Evolutionary conservation across 805 yeast genomes (phyloP).

Genomic region (Zygosaccharomyces bisporus): DNA sequence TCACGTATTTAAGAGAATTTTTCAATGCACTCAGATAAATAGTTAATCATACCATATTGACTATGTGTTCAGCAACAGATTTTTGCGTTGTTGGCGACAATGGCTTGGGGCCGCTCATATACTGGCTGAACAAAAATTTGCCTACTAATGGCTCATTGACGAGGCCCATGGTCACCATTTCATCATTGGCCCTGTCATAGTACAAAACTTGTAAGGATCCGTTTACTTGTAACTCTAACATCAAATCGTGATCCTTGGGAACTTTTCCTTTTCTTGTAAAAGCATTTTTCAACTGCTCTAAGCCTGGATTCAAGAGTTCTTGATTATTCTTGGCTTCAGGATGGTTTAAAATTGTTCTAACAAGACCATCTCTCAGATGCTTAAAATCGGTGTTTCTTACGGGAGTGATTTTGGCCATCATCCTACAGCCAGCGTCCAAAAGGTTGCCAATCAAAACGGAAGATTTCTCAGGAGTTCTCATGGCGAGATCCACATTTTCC

Average conservation of each 20-base stretch:
- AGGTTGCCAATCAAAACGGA: constrained; percentile 52
- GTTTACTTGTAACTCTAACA: constrained; percentile 49
- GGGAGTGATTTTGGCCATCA: constrained; percentile 77
- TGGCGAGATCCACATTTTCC: constrained; percentile 42
- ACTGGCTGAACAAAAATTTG: constrained; percentile 67
- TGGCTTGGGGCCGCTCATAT: constrained; percentile 55
- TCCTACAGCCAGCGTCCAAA: constrained; percentile 54
- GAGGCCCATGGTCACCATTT: constrained; percentile 48
- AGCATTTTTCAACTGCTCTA: constrained; percentile 59
- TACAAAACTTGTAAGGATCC: constrained; percentile 48
- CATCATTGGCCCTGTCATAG: constrained; percentile 39
- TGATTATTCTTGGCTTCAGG: constrained; percentile 52
- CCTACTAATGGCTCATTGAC: constrained; percentile 61
- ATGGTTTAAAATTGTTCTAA: constrained; percentile 70
- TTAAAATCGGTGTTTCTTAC: constrained; percentile 86
- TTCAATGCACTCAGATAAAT: neutral
- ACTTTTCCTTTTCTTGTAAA: constrained; percentile 68
- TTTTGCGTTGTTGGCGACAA: constrained; percentile 30
- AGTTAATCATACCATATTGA: constrained; percentile 14
- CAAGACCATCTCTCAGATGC: constrained; percentile 85
- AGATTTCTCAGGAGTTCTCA: constrained; percentile 52
- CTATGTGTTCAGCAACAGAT: constrained; percentile 23
- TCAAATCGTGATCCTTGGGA: constrained; percentile 65
- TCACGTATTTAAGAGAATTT: neutral
- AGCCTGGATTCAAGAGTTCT: constrained; percentile 53